Evolutionary conservation across 2,329 filamentous ascomycete genomes (phyloP).

Genomic region (Trichoderma guizhouense): DNA sequence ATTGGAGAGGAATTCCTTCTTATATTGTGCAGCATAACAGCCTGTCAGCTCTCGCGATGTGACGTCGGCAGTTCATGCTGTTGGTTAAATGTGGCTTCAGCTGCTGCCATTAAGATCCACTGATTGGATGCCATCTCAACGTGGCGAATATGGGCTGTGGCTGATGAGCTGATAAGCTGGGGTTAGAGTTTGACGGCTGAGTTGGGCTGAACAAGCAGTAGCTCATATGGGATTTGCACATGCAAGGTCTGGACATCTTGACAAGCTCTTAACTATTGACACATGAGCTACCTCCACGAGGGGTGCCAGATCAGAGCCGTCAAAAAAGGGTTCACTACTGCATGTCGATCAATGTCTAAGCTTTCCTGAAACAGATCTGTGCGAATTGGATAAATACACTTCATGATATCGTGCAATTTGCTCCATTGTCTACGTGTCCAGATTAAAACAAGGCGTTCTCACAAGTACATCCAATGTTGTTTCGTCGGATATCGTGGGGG

Average conservation of each 20-base stretch:
- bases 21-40: not conserved
- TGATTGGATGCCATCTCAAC: not conserved
- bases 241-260: not conserved
- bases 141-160: constrained; percentile 5
- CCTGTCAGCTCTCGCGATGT: not conserved
- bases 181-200: constrained; percentile 5
- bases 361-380: not conserved
- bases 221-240: not conserved
- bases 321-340: not conserved
- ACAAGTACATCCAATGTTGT: not conserved
- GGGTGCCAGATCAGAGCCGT: not conserved
- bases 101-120: not conserved
- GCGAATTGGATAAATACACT: not conserved
- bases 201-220: not conserved
- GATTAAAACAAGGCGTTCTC: not conserved
- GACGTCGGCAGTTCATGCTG: not conserved
- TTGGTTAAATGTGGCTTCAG: not conserved
- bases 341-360: not conserved
- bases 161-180: not conserved
- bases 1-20: not conserved
- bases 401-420: not conserved
- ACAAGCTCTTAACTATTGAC: not conserved
- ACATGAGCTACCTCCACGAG: not conserved
- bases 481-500: not conserved
- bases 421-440: not conserved